Conservation (phyloP, 331 rosid genomes). For the Quercus lobata region DNA sequence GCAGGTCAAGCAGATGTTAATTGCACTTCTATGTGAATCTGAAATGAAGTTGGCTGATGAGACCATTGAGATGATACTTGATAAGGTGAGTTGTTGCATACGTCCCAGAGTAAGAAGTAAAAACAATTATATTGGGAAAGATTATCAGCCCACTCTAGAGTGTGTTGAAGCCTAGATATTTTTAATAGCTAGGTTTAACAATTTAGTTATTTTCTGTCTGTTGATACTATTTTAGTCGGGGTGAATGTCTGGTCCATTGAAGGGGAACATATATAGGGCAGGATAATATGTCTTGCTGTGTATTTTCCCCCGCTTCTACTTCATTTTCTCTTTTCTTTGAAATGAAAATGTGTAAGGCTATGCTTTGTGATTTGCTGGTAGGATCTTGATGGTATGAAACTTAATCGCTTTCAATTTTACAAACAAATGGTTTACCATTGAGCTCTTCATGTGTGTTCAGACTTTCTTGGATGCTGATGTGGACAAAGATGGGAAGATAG, state of each 20-base stretch:
- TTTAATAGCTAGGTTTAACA: background rate
- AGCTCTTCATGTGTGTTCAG: slow-evolving; percentile 31
- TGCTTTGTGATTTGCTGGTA: background rate
- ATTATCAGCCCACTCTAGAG: background rate
- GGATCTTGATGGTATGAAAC: background rate
- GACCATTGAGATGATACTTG: slow-evolving; percentile 68
- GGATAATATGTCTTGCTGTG: no score
- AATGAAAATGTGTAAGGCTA: background rate
- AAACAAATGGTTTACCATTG: background rate
- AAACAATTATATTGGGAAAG: background rate
- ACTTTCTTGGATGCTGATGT: slow-evolving; percentile 91
- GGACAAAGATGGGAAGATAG: slow-evolving; percentile 89
- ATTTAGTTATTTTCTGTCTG: background rate
- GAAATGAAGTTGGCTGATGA: slow-evolving; percentile 84
- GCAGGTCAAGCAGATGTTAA: slow-evolving; percentile 91
- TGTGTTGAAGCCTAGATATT: background rate
- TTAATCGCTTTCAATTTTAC: background rate
- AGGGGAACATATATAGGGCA: background rate
- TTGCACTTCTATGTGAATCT: slow-evolving; percentile 83
- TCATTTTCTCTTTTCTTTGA: no score
- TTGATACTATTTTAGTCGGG: background rate
- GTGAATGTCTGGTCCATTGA: background rate
- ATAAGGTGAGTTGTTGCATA: slow-evolving; percentile 48
- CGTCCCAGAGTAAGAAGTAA: background rate
- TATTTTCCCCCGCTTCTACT: no score